Percentiles rank a stretch among this genome's conserved stretches.
phyloP scores from a whole-genome alignment of 2,329 filamentous ascomycete species.

The Alternaria ethzedia region DNA sequence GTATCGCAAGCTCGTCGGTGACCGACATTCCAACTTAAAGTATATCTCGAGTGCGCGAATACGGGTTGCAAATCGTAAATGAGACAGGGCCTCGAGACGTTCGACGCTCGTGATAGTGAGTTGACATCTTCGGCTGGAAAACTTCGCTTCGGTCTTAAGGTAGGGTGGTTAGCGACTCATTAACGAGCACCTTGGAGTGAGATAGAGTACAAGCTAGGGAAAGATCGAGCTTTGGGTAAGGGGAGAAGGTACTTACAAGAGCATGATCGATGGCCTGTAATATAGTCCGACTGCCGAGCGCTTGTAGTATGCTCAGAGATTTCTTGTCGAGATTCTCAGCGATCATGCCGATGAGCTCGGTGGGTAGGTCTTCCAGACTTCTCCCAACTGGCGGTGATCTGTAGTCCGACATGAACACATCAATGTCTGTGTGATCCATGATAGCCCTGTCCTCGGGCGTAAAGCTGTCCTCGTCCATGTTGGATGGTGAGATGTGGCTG shows the following conservation, averaged over 20 bases:
- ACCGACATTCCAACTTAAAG: neutral
- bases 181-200: neutral
- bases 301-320: constrained; percentile 3
- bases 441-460: neutral
- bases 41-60: constrained; percentile 1
- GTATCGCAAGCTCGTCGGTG: neutral
- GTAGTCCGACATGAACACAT: neutral
- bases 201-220: neutral
- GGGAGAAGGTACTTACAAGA: constrained; percentile 2
- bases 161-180: neutral
- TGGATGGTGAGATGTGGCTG: neutral
- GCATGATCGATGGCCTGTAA: neutral
- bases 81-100: neutral
- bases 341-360: constrained; percentile 6
- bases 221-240: neutral
- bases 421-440: neutral
- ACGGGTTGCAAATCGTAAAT: neutral
- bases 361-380: neutral
- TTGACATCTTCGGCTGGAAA: neutral
- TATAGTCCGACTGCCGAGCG: neutral
- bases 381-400: neutral
- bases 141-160: neutral
- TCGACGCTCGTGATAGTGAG: neutral
- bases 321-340: neutral
- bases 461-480: neutral